Conservation (phyloP, 2,329 filamentous ascomycete genomes). For the Hypoxylon sp. region DNA sequence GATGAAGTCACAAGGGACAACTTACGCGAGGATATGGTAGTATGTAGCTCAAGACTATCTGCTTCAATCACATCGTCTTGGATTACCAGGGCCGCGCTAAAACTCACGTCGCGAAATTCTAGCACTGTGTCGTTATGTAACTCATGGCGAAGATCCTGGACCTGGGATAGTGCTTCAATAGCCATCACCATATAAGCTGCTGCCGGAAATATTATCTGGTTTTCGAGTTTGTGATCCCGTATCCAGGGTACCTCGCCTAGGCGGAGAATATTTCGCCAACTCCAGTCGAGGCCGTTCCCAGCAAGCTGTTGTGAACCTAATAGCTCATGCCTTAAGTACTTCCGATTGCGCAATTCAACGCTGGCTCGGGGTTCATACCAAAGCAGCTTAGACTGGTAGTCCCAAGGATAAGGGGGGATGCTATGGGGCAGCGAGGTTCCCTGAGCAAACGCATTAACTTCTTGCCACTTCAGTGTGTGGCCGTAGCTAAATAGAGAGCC, state of each 20-base stretch:
- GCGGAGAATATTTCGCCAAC: conserved; percentile 22
- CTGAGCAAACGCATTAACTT: no score
- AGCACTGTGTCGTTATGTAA: no score
- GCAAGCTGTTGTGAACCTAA: not conserved
- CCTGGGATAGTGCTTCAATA: conserved; percentile 12
- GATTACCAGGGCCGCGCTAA: conserved; percentile 7
- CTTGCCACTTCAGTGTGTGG: not conserved
- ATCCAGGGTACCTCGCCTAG: conserved; percentile 21
- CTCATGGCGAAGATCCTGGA: no score
- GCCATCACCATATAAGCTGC: conserved; percentile 22
- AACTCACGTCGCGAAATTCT: conserved; percentile 15
- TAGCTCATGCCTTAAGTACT: conserved; percentile 32
- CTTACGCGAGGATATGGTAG: conserved; percentile 15
- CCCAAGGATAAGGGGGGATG: conserved; percentile 51
- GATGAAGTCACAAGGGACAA: conserved; percentile 20
- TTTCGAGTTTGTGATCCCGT: conserved; percentile 18
- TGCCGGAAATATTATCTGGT: conserved; percentile 19
- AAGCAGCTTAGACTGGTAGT: conserved; percentile 37
- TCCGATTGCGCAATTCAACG: conserved; percentile 18
- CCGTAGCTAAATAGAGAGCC: conserved; percentile 8
- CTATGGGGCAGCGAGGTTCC: not conserved
- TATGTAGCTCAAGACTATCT: conserved; percentile 28
- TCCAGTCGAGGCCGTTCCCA: not conserved
- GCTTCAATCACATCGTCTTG: not conserved
- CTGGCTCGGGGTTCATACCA: conserved; percentile 22